Base-by-base conservation (phyloP, 1,284 basidiomycete species). In the Fistulinella cinereoalba region DNA sequence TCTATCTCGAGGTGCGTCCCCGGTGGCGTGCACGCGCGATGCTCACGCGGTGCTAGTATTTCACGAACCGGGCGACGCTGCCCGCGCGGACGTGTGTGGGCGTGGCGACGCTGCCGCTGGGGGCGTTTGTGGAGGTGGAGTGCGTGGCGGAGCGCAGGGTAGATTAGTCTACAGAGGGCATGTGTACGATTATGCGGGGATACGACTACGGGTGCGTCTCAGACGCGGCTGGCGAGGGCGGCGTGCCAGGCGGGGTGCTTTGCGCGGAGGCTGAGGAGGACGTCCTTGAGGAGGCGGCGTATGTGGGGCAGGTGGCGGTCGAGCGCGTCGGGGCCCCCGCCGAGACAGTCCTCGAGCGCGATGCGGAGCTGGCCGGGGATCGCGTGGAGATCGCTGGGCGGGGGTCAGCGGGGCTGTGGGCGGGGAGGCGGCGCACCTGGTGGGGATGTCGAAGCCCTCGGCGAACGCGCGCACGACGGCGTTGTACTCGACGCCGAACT, bases 401-500 rank as follows among this genome's bases (percentile, higher is more conserved):
- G 41, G 44, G 23, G 21, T 46, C 33, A 29, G 40, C 37, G 40
- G 5, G 21, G 9, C 6, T 13, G 13, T 15, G 43, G 24, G 24
- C 9, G 34, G 51, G 16, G 43, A 39, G 28, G 27, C 21, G 64
- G 29, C 80, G 64, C 52, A 94, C 93, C 77, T 85, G 64, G 94
- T 83, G 52, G 88, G 81, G 57, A 99, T 92, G 21, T 81, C 77
- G 56, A 88, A 83, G 42, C 78, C 73, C 19, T 80, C n/a, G n/a
- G n/a, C 76, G 64, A 98, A 97, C 0, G 93, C 91, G 28, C 75
- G 76, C 28, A 92, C 81, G 42, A 88, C 88, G 3, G 79, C 74
- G 68, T 96, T 94, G 73, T 97, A 96, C 56, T 95, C 87, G 61
- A 92, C 90, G 29, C 93, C 94, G n/a, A 98, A 79, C 52, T 84